A percentile compares a stretch with the other conserved stretches of the same genome.
phyloP scores from a whole-genome alignment of 495 filamentous ascomycete species.

The Cryomyces antarcticus region DNA sequence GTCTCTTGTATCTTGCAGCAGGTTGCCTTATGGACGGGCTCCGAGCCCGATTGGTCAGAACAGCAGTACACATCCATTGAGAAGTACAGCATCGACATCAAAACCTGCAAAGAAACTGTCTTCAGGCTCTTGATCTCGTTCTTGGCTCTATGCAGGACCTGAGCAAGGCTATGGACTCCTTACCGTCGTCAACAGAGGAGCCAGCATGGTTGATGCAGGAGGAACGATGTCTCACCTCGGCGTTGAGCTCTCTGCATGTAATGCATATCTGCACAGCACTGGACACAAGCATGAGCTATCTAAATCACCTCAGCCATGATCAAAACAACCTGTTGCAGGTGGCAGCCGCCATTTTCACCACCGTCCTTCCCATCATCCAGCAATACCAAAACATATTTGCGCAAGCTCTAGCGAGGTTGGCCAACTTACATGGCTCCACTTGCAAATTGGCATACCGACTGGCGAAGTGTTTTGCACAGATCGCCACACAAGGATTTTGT shows the following conservation, averaged over 20 bases:
- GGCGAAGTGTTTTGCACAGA: conserved; percentile 48
- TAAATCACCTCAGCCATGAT: not conserved
- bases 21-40: conserved; percentile 3
- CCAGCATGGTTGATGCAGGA: not conserved
- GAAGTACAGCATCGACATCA: no score
- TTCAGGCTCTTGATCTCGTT: conserved; percentile 10
- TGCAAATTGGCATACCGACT: conserved; percentile 58
- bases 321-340: conserved; percentile 14
- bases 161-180: conserved; percentile 2
- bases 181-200: not conserved
- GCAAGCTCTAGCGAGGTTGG: conserved; percentile 28
- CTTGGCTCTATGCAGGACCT: conserved; percentile 18
- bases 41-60: not conserved
- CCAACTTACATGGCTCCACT: conserved; percentile 39
- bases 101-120: not conserved
- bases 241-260: not conserved
- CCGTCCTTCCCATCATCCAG: conserved; percentile 49
- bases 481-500: conserved; percentile 77
- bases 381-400: conserved; percentile 46
- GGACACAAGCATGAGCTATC: not conserved
- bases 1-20: conserved; percentile 5
- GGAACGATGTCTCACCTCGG: not conserved
- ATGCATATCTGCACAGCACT: not conserved
- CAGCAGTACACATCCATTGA: no score
- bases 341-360: conserved; percentile 40